A percentile compares a stretch with the other conserved stretches of the same genome.
Conservation (phyloP, 371 early-diverging fungal species). For the Mycotypha africana region DNA sequence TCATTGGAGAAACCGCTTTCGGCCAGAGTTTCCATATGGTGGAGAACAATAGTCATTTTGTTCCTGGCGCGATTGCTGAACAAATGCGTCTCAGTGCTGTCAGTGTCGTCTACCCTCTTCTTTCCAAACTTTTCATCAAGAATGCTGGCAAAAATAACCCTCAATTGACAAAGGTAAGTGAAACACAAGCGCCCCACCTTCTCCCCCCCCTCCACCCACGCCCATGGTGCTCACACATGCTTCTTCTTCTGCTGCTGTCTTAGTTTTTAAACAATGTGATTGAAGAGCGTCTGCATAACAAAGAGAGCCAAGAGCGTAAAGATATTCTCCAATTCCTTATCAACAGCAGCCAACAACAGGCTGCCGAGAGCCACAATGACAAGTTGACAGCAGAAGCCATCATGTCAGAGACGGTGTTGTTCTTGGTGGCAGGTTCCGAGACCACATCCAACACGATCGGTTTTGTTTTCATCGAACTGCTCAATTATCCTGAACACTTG, state of each 20-base stretch:
- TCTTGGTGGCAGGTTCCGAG: conserved; percentile 38
- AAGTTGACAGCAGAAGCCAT: conserved; percentile 23
- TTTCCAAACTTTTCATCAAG: conserved; percentile 3
- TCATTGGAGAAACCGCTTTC: conserved; percentile 49
- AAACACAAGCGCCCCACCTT: too few relatives aligned
- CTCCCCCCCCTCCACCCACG: too few relatives aligned
- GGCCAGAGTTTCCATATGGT: conserved; percentile 44
- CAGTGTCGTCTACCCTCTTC: conserved; percentile 2
- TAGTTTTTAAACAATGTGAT: conserved; percentile 27
- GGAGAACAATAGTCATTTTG: conserved; percentile 26
- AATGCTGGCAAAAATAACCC: conserved; percentile 1
- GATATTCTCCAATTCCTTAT: conserved; percentile 38
- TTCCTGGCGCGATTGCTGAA: conserved; percentile 15
- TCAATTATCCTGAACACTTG: conserved; percentile 19
- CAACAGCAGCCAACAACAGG: conserved; percentile 19
- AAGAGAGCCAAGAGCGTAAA: conserved; percentile 13
- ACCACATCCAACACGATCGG: conserved; percentile 33
- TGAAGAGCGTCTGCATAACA: conserved; percentile 15
- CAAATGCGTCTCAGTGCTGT: conserved; percentile 4
- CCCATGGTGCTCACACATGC: too few relatives aligned
- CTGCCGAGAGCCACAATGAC: conserved; percentile 19
- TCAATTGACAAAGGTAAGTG: conserved; percentile 4
- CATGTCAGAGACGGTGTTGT: conserved; percentile 27
- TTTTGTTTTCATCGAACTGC: conserved; percentile 25
- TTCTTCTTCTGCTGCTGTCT: too few relatives aligned